phyloP scores from a whole-genome alignment of 1,139 yeast species.

The Yamadazyma trypodendri region DNA sequence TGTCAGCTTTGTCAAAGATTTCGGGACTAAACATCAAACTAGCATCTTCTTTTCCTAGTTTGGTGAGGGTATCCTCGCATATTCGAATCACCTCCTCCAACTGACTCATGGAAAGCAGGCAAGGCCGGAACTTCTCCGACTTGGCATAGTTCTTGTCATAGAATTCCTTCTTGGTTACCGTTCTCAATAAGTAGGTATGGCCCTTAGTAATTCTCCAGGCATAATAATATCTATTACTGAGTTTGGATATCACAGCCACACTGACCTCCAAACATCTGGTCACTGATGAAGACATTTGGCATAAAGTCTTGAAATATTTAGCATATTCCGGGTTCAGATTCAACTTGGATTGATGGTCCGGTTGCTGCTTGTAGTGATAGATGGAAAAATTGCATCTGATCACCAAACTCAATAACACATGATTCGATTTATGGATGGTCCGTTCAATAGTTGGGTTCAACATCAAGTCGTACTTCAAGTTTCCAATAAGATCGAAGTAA shows the following conservation, averaged over 20 bases:
- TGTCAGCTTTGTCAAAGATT: constrained; percentile 7
- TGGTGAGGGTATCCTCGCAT: constrained; percentile 24
- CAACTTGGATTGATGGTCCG: constrained; percentile 20
- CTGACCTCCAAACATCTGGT: constrained; percentile 38
- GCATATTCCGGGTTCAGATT: constrained; percentile 18
- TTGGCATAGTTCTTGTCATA: constrained; percentile 23
- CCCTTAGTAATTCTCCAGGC: constrained; percentile 54
- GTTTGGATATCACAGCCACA: constrained; percentile 32
- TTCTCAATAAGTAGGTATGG: constrained; percentile 32
- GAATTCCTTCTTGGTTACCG: constrained; percentile 29
- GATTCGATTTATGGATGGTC: constrained; percentile 39
- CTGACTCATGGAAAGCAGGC: constrained; percentile 22
- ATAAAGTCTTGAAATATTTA: constrained; percentile 22
- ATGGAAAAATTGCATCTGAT: constrained; percentile 28
- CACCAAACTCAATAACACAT: constrained; percentile 31
- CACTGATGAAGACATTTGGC: constrained; percentile 29
- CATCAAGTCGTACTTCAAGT: constrained; percentile 37
- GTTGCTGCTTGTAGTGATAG: constrained; percentile 15
- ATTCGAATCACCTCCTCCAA: constrained; percentile 28
- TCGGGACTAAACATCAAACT: constrained; percentile 11
- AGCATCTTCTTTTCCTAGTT: constrained; percentile 18
- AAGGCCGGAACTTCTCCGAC: constrained; percentile 12
- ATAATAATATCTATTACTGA: constrained; percentile 46
- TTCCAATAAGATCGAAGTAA: constrained; percentile 32
- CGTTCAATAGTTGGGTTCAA: constrained; percentile 43